phyloP scores from a whole-genome alignment of 768 basidiomycete genomes.

The Boletus vermiculosoides region DNA sequence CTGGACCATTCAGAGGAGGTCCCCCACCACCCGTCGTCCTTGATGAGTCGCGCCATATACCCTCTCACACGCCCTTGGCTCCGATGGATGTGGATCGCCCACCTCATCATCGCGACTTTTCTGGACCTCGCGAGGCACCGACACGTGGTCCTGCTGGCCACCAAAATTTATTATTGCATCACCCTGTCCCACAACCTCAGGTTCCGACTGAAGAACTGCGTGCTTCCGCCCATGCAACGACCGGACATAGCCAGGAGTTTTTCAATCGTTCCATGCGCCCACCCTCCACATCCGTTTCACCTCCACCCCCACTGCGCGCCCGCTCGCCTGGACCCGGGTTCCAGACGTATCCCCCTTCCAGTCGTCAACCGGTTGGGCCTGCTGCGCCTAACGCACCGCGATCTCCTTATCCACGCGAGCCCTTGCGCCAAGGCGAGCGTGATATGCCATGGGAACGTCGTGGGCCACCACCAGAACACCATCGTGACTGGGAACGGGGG shows the following conservation, averaged over 20 bases:
- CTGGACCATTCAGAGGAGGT: slow-evolving; percentile 78
- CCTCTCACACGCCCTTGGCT: slow-evolving; percentile 68
- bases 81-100: slow-evolving; percentile 75
- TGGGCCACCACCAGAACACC: slow-evolving; percentile 41
- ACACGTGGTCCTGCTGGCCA: slow-evolving; percentile 56
- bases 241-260: slow-evolving; percentile 53
- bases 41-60: slow-evolving; percentile 68
- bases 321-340: slow-evolving; percentile 53
- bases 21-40: slow-evolving; percentile 80
- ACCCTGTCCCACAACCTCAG: slow-evolving; percentile 62
- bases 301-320: slow-evolving; percentile 49
- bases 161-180: slow-evolving; percentile 61
- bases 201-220: slow-evolving; percentile 52
- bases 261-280: slow-evolving; percentile 52
- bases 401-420: slow-evolving; percentile 58
- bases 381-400: slow-evolving; percentile 56
- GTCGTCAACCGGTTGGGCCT: slow-evolving; percentile 50
- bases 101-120: slow-evolving; percentile 55
- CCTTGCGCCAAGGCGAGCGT: slow-evolving; percentile 44
- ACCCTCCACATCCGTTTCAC: slow-evolving; percentile 60
- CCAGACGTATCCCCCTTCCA: slow-evolving; percentile 46
- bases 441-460: slow-evolving; percentile 65
- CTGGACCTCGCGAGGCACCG: slow-evolving; percentile 43
- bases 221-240: slow-evolving; percentile 37
- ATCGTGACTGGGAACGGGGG: slow-evolving; percentile 55